phyloP scores from a whole-genome alignment of 78 protist genomes.

The Dictyostelium capitatum region DNA sequence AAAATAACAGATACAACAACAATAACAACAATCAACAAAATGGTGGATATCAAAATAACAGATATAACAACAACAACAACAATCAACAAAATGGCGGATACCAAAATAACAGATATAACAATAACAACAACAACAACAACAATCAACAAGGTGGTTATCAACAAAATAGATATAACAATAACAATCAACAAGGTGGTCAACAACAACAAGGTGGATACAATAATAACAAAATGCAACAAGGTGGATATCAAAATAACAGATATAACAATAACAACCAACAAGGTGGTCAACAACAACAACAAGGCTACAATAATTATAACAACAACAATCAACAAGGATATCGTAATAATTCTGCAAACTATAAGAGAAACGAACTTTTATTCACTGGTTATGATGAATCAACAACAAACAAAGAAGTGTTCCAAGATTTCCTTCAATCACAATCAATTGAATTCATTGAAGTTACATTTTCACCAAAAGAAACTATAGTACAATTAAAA shows the following conservation, averaged over 20 bases:
- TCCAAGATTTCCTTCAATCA: neutral
- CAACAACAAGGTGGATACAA: slow-evolving; percentile 33
- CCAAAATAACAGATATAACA: slow-evolving; percentile 30
- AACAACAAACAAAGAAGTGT: neutral
- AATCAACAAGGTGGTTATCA: slow-evolving; percentile 57
- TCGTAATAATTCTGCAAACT: slow-evolving; percentile 1
- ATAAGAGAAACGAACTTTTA: slow-evolving; percentile 24
- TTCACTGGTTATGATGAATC: slow-evolving; percentile 33
- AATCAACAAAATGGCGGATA: slow-evolving; percentile 37
- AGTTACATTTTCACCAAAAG: neutral
- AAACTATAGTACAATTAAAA: slow-evolving; percentile 23
- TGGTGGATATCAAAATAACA: slow-evolving; percentile 42
- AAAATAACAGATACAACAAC: slow-evolving; percentile 24
- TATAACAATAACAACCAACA: slow-evolving; percentile 24
- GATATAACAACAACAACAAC: neutral
- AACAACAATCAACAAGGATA: neutral
- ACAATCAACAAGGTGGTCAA: slow-evolving; percentile 11
- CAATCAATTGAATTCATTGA: neutral
- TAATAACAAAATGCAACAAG: neutral
- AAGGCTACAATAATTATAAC: neutral
- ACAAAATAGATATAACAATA: neutral
- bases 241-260: neutral
- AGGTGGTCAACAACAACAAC: slow-evolving; percentile 11
- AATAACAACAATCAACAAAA: slow-evolving; percentile 14
- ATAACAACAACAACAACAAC: slow-evolving; percentile 14